phyloP scores from a whole-genome alignment of 2,329 filamentous ascomycete species.

The Penicillium vulpinum region DNA sequence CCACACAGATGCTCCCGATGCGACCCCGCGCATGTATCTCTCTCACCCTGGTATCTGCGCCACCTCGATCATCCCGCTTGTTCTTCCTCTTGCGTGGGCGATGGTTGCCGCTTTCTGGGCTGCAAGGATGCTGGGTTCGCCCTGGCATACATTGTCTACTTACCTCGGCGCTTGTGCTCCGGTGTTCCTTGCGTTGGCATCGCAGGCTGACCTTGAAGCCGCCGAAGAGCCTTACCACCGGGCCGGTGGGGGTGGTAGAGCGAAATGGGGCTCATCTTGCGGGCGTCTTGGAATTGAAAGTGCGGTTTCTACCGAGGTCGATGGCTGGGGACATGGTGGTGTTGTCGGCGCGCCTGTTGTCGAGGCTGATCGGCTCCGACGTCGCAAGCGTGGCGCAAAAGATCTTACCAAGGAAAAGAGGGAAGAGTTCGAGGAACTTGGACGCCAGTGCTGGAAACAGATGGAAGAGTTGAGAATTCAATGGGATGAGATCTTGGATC shows the following conservation, averaged over 20 bases:
- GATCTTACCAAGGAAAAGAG: slow-evolving; percentile 55
- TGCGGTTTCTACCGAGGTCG: slow-evolving; percentile 76
- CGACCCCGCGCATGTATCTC: slow-evolving; percentile 65
- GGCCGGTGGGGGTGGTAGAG: slow-evolving; percentile 59
- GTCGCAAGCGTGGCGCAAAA: slow-evolving; percentile 59
- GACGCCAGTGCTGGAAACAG: slow-evolving; percentile 42
- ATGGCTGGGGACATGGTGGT: slow-evolving; percentile 74
- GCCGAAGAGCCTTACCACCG: slow-evolving; percentile 53
- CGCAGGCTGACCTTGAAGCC: slow-evolving; percentile 48
- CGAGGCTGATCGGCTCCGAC: slow-evolving; percentile 53
- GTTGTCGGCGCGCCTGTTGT: slow-evolving; percentile 53
- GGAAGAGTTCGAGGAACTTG: slow-evolving; percentile 42
- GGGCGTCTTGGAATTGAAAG: slow-evolving; percentile 59
- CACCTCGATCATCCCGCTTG: slow-evolving; percentile 76
- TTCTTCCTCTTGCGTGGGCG: slow-evolving; percentile 65
- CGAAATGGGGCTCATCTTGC: slow-evolving; percentile 83
- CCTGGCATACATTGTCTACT: slow-evolving; percentile 78
- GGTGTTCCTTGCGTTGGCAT: slow-evolving; percentile 73
- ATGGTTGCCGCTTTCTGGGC: slow-evolving; percentile 70
- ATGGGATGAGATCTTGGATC: slow-evolving; percentile 43
- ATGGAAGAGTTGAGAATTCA: slow-evolving; percentile 45
- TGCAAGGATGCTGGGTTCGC: slow-evolving; percentile 75
- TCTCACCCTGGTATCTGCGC: slow-evolving; percentile 84
- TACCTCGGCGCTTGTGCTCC: slow-evolving; percentile 76
- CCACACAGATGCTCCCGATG: slow-evolving; percentile 34